phyloP scores from a whole-genome alignment of 1,284 basidiomycete genomes.

The Puccinia horiana region DNA sequence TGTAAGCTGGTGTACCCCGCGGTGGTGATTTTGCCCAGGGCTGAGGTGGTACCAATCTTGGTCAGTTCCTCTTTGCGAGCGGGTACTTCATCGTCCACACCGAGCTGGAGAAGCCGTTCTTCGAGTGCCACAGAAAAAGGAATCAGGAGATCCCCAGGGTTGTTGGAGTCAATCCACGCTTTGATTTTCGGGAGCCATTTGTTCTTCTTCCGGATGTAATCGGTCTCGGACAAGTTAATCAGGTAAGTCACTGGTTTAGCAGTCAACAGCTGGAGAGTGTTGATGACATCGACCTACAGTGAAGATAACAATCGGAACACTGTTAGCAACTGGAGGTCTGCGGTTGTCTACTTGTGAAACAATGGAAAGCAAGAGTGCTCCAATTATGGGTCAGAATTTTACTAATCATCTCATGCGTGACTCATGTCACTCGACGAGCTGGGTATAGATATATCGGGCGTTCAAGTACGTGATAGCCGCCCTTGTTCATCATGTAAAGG shows the following conservation, averaged over 20 bases:
- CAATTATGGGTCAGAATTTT: slow-evolving; percentile 39
- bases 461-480: slow-evolving; percentile 60
- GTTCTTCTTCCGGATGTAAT: slow-evolving; percentile 97
- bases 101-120: slow-evolving; percentile 75
- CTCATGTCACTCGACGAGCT: slow-evolving; percentile 70
- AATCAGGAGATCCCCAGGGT: slow-evolving; percentile 91
- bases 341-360: not conserved
- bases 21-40: slow-evolving; percentile 86
- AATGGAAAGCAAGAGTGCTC: not conserved
- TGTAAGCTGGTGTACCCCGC: slow-evolving; percentile 82
- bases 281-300: slow-evolving; percentile 88
- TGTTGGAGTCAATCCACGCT: slow-evolving; percentile 95
- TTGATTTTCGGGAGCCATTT: slow-evolving; percentile 99
- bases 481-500: slow-evolving; percentile 72
- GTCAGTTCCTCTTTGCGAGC: slow-evolving; percentile 73
- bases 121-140: slow-evolving; percentile 97
- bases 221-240: slow-evolving; percentile 92
- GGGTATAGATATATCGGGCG: slow-evolving; percentile 69
- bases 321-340: not conserved
- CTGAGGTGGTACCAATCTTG: slow-evolving; percentile 69
- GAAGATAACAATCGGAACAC: not conserved
- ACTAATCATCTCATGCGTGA: slow-evolving; percentile 59
- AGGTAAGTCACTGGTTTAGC: slow-evolving; percentile 98
- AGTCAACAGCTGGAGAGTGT: slow-evolving; percentile 84
- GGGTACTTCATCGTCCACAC: slow-evolving; percentile 53